These are phyloP conservation scores for Saprolegnia diclina DNA, from an alignment of 352 stramenopile genomes.

Conservation along the genomic window DNA sequence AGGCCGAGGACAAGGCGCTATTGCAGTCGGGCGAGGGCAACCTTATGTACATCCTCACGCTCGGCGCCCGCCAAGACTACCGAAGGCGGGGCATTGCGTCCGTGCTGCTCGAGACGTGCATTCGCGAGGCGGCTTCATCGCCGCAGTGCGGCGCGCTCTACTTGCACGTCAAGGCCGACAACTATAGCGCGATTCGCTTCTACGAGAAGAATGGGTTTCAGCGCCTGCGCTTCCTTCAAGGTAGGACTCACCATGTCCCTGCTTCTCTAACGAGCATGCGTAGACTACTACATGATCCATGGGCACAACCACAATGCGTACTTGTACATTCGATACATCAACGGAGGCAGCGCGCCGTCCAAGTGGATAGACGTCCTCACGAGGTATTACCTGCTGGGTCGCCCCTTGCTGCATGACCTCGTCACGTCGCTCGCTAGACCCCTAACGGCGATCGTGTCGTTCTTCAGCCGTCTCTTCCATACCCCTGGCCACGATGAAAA, in stretches of 20 bases:
- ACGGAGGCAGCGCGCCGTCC: conserved; percentile 50
- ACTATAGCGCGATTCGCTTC: conserved; percentile 89
- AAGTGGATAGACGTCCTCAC: conserved; percentile 65
- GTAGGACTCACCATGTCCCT: conserved; percentile 36
- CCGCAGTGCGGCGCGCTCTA: conserved; percentile 89
- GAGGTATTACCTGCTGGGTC: conserved; percentile 32
- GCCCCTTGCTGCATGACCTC: too few species aligned
- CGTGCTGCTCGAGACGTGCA: conserved; percentile 83
- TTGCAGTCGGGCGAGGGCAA: conserved; percentile 47
- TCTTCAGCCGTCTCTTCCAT: not conserved
- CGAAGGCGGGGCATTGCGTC: conserved; percentile 87
- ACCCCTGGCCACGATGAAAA: not conserved
- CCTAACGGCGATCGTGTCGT: not conserved
- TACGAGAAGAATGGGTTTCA: conserved; percentile 96
- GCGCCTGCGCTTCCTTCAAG: conserved; percentile 88
- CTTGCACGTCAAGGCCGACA: conserved; percentile 96
- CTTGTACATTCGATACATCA: conserved; percentile 83
- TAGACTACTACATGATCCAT: conserved; percentile 86
- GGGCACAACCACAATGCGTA: conserved; percentile 73
- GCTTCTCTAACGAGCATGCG: not conserved
- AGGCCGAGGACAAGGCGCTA: conserved; percentile 54
- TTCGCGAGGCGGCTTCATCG: conserved; percentile 75
- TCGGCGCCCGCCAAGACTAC: conserved; percentile 83
- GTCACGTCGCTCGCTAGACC: not conserved
- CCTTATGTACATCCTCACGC: conserved; percentile 96